phyloP scores from a whole-genome alignment of 164 flowering plant species.

The Stephania yunnanensis region DNA sequence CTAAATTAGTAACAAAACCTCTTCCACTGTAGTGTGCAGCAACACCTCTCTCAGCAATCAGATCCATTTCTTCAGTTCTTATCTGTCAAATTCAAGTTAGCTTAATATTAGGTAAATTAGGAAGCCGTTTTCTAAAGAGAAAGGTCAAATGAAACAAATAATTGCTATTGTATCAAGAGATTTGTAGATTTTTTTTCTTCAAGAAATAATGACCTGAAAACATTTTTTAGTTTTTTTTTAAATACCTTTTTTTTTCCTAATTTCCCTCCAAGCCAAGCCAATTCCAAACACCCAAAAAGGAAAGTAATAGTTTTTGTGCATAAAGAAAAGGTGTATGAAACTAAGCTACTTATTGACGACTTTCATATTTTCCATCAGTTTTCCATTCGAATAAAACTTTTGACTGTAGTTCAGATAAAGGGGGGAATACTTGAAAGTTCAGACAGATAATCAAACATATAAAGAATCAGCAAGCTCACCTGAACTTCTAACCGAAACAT shows the following conservation, averaged over 20 bases:
- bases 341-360: too few species aligned
- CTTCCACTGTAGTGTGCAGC: constrained; percentile 96
- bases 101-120: neutral
- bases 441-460: neutral
- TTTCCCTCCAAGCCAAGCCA: neutral
- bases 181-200: neutral
- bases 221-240: too few species aligned
- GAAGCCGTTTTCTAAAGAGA: too few species aligned
- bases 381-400: too few species aligned
- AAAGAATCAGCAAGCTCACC: constrained; percentile 32
- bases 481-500: constrained; percentile 94
- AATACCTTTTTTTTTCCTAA: neutral
- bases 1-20: constrained; percentile 53
- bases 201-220: neutral
- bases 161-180: too few species aligned
- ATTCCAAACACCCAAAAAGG: too few species aligned
- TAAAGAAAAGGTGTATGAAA: too few species aligned
- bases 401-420: neutral
- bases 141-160: too few species aligned
- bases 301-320: too few species aligned
- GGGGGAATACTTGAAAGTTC: neutral
- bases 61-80: constrained; percentile 94
- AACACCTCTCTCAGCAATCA: constrained; percentile 97
- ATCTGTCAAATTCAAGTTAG: constrained; percentile 41
- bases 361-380: too few species aligned